Percentiles rank a stretch among this genome's conserved stretches.
Conservation (phyloP, 352 stramenopile species). For the Globisporangium okanoganense region DNA sequence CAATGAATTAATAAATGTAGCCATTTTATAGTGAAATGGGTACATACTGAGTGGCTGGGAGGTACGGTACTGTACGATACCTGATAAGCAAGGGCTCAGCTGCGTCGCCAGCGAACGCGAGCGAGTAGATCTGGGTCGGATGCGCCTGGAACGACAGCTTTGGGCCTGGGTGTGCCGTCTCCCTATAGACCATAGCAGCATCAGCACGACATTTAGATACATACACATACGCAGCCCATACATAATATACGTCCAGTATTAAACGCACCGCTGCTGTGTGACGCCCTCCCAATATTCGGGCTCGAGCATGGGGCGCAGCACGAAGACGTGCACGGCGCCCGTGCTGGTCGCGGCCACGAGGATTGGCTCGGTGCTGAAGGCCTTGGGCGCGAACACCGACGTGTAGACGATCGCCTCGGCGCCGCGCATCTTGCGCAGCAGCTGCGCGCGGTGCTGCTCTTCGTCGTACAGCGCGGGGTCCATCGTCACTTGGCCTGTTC, state of each 20-base stretch:
- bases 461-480: constrained; percentile 62
- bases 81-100: constrained; percentile 55
- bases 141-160: constrained; percentile 66
- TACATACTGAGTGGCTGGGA: neutral
- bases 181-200: constrained; percentile 15
- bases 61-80: constrained; percentile 33
- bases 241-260: no score
- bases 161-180: constrained; percentile 36
- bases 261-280: constrained; percentile 28
- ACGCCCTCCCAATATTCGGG: constrained; percentile 49
- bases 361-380: constrained; percentile 25
- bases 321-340: constrained; percentile 57
- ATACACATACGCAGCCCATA: neutral
- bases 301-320: constrained; percentile 38
- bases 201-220: no score
- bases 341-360: constrained; percentile 67
- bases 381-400: constrained; percentile 41
- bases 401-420: constrained; percentile 53
- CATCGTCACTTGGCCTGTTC: constrained; percentile 21
- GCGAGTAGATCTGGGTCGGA: constrained; percentile 67
- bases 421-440: constrained; percentile 53
- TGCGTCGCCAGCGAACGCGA: constrained; percentile 58
- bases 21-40: constrained; percentile 1
- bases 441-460: constrained; percentile 33
- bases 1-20: neutral